Evolutionary conservation across 257 asterid genomes (phyloP), one percentile per base, ranked within the genome.

Genomic region (Gardenia jasminoides): DNA sequence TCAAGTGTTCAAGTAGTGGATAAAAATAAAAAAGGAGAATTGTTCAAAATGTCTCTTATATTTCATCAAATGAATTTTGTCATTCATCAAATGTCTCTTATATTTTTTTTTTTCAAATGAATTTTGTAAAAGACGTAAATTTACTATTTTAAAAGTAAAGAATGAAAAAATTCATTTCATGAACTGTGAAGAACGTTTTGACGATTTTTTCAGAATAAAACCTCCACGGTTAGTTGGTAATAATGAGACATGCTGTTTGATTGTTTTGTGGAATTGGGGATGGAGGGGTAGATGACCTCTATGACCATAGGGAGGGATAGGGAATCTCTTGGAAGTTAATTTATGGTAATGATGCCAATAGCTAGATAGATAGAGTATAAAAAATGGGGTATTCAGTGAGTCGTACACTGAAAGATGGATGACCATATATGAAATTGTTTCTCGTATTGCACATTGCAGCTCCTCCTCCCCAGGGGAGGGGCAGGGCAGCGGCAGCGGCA

Each of bases 361-460:
- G 20, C 2, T 4, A 17, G 20, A 36, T 4, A 36, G 41, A 7
- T 56, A 24, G 30, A 59, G 33, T 61, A 76, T 10, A 33, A 61
- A 33, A 61, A 74, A 12, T 58, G 61, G 41, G 54, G 76, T 17
- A 47, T 52, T n/a, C 31, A 48, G 17, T 67, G 65, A 70, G 13
- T 70, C 48, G 83, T 84, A 71, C 75, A 15, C 65, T 70, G 80
- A 82, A 85, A 78, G 76, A 75, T 58, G 79, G 67, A 80, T 69
- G 68, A 70, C 78, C 15, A 68, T 62, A 68, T 62, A 75, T 61
- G 68, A 39, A 39, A 64, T 48, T 31, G 56, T 71, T 69, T 39
- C 30, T 69, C 33, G 17, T 61, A 48, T n/a, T 48, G 56, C 13
- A 48, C 56, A 4, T 19, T 48, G 56, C 56, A 16, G 13, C 3